These are phyloP conservation scores for Friedmanniomyces simplex DNA, from an alignment of 495 filamentous ascomycete species.

Conservation along the genomic window DNA sequence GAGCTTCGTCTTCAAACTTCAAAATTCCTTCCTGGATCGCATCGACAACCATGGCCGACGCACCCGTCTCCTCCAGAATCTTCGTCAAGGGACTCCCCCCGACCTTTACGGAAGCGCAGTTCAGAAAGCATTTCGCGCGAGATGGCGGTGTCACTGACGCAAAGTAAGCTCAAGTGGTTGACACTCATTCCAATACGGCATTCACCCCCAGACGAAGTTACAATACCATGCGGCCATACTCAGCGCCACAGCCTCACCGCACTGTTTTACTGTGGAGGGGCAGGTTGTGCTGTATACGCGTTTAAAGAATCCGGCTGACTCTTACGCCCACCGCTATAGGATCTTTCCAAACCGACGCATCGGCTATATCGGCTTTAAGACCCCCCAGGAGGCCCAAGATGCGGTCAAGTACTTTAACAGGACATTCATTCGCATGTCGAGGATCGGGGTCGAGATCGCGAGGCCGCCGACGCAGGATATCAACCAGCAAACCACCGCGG, in stretches of 20 bases:
- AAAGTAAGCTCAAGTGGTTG: conserved; percentile 36
- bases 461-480: conserved; percentile 49
- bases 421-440: conserved; percentile 93
- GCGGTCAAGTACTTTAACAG: conserved; percentile 93
- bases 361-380: conserved; percentile 87
- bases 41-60: conserved; percentile 2
- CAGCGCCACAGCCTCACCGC: no score
- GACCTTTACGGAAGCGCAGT: conserved; percentile 60
- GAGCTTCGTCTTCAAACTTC: neutral
- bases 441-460: conserved; percentile 83
- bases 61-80: conserved; percentile 62
- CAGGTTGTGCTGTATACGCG: no score
- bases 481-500: neutral
- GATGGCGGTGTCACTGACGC: conserved; percentile 65
- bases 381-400: conserved; percentile 59
- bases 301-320: no score
- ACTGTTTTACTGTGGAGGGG: no score
- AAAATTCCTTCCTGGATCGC: no score
- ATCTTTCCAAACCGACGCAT: conserved; percentile 43
- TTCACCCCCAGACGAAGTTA: no score
- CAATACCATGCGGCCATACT: no score
- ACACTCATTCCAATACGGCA: no score
- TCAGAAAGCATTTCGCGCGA: conserved; percentile 52
- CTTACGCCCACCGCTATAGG: no score
- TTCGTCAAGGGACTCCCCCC: conserved; percentile 84